A percentile compares a stretch with the other conserved stretches of the same genome.
These are phyloP conservation scores for Ambrosia trifida DNA, from an alignment of 129 eudicot genomes.

Conservation along the genomic window DNA sequence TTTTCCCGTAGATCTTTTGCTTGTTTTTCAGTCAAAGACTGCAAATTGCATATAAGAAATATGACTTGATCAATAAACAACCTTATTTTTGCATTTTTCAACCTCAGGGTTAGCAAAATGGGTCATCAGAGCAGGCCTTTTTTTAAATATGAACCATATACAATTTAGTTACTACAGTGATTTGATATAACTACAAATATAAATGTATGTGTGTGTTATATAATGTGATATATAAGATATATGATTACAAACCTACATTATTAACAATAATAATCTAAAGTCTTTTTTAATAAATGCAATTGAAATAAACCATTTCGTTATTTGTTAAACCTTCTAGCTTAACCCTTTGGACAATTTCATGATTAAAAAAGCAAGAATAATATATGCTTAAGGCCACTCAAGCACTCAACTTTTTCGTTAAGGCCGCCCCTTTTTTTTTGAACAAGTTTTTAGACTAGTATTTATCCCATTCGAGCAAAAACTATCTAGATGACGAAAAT, in stretches of 20 bases:
- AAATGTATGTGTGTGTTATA: background rate
- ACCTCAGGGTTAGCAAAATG: slow-evolving; percentile 10
- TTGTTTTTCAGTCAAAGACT: slow-evolving; percentile 91
- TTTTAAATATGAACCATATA: slow-evolving; percentile 6
- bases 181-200: background rate
- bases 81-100: background rate
- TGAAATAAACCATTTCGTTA: background rate
- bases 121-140: background rate
- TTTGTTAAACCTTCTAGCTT: slow-evolving; percentile 3
- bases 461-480: background rate
- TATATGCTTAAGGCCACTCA: background rate
- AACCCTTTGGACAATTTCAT: background rate
- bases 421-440: background rate
- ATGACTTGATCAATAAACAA: slow-evolving; percentile 15
- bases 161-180: background rate
- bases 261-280: background rate
- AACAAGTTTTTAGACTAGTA: background rate
- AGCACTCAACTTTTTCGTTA: background rate
- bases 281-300: background rate
- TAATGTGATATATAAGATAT: background rate
- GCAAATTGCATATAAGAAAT: slow-evolving; percentile 20
- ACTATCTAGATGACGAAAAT: background rate
- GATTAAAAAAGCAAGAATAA: background rate
- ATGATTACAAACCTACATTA: background rate
- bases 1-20: slow-evolving; percentile 83